Percentiles rank a stretch among this genome's conserved stretches.
These are phyloP conservation scores for Boletus edulis DNA, from an alignment of 768 basidiomycete genomes.

Conservation along the genomic window DNA sequence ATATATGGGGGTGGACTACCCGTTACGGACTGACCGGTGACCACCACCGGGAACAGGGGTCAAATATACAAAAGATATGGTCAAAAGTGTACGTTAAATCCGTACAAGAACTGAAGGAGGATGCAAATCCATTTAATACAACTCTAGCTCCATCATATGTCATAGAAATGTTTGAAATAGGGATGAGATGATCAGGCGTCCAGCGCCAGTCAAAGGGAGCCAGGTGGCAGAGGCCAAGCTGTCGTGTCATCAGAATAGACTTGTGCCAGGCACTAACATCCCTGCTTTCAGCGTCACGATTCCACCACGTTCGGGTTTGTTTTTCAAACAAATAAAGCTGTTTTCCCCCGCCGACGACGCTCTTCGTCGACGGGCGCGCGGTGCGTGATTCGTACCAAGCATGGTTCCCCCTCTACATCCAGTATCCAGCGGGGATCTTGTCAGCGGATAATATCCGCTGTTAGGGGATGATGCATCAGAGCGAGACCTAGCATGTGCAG, in stretches of 20 bases:
- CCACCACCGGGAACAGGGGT: not conserved
- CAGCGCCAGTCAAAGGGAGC: no score
- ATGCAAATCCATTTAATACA: constrained; percentile 3
- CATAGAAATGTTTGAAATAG: not conserved
- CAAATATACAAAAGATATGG: no score
- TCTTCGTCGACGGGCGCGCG: constrained; percentile 35
- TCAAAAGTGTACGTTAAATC: no score
- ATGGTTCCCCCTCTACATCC: not conserved
- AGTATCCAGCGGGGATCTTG: constrained; percentile 11
- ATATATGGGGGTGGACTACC: not conserved
- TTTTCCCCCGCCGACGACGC: constrained; percentile 49
- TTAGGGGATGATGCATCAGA: constrained; percentile 21
- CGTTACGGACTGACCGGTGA: constrained; percentile 3
- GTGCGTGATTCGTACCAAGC: constrained; percentile 9
- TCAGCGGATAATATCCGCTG: constrained; percentile 6
- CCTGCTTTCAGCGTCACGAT: not conserved
- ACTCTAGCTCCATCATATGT: not conserved
- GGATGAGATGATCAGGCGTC: not conserved
- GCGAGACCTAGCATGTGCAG: constrained; percentile 19
- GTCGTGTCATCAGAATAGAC: not conserved
- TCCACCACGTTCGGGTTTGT: constrained; percentile 1
- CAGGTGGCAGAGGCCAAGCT: not conserved
- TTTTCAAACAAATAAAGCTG: constrained; percentile 7
- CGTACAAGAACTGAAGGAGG: not conserved
- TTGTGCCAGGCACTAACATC: not conserved